Percentiles rank a stretch among this genome's conserved stretches.
These are phyloP conservation scores for Phytophthora tentaculata DNA, from an alignment of 352 stramenopile species.

Conservation along the genomic window DNA sequence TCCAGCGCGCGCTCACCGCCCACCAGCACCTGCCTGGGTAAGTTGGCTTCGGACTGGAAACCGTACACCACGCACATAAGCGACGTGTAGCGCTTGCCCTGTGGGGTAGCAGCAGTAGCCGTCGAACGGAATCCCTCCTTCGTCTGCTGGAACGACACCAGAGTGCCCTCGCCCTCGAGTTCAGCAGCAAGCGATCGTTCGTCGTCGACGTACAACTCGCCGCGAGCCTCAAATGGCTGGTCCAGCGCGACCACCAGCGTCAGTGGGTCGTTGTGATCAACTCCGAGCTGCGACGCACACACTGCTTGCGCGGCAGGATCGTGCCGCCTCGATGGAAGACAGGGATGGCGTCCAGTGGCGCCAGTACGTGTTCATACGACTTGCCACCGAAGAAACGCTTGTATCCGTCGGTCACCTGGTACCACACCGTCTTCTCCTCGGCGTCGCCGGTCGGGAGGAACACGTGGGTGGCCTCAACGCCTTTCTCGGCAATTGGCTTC, in stretches of 20 bases:
- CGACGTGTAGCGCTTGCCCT: slow-evolving; percentile 53
- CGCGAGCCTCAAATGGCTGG: slow-evolving; percentile 72
- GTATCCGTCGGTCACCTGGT: slow-evolving; percentile 87
- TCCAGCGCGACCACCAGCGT: slow-evolving; percentile 96
- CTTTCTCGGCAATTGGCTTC: slow-evolving; percentile 94
- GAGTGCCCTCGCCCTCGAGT: slow-evolving; percentile 52
- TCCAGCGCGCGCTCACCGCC: slow-evolving; percentile 50
- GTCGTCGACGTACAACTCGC: slow-evolving; percentile 97
- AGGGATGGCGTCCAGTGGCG: slow-evolving; percentile 94
- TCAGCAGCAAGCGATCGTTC: slow-evolving; percentile 86
- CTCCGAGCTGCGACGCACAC: slow-evolving; percentile 93
- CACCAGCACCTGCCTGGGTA: slow-evolving; percentile 53
- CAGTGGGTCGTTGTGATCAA: slow-evolving; percentile 97
- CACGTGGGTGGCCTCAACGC: slow-evolving; percentile 83
- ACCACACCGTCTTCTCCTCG: slow-evolving; percentile 82
- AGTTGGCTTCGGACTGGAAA: slow-evolving; percentile 44
- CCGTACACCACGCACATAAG: slow-evolving; percentile 77
- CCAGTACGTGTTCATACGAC: slow-evolving; percentile 68
- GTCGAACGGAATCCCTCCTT: slow-evolving; percentile 48
- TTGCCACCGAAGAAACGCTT: slow-evolving; percentile 61
- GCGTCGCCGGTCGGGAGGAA: slow-evolving; percentile 79
- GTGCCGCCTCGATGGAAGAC: slow-evolving; percentile 97
- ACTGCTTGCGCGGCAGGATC: slow-evolving; percentile 96
- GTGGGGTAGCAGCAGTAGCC: slow-evolving; percentile 23
- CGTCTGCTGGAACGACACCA: slow-evolving; percentile 49